Evolutionary conservation across 2,329 filamentous ascomycete genomes (phyloP).

Genomic region (Pezicula radicicola): DNA sequence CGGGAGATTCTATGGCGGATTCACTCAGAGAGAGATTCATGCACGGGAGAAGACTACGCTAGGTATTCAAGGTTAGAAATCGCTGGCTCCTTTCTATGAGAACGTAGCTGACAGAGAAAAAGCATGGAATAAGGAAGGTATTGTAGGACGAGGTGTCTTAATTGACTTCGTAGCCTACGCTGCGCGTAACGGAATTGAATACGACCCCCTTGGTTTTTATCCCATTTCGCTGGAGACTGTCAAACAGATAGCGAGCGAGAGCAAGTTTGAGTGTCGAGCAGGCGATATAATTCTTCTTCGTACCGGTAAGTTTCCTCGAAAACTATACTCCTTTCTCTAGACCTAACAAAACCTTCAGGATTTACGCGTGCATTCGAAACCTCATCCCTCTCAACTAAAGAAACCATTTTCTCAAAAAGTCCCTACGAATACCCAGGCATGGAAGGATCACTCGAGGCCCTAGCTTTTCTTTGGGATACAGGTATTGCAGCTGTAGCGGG

Average conservation of each 20-base stretch:
- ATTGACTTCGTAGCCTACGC: background rate
- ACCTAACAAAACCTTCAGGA: background rate
- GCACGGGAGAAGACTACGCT: conserved; percentile 31
- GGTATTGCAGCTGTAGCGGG: conserved; percentile 35
- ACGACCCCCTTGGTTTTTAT: background rate
- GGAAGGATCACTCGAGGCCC: background rate
- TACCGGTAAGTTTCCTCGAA: background rate
- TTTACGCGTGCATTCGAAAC: background rate
- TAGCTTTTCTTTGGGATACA: conserved; percentile 30
- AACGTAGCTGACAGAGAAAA: background rate
- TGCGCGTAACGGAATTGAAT: conserved; percentile 13
- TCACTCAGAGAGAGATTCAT: background rate
- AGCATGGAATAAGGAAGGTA: conserved; percentile 34
- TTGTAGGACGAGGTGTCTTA: background rate
- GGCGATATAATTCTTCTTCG: conserved; percentile 36
- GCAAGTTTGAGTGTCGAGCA: conserved; percentile 12
- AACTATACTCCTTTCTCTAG: too few species aligned
- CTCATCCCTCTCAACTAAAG: background rate
- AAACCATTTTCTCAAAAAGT: background rate
- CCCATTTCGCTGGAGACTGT: background rate
- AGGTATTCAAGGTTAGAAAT: conserved; percentile 23
- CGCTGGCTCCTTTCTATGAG: background rate
- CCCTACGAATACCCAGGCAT: background rate
- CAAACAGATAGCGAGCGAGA: background rate
- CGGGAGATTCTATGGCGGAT: background rate